phyloP scores from a whole-genome alignment of 202 grass and related monocot genomes.

The Eragrostis tef region DNA sequence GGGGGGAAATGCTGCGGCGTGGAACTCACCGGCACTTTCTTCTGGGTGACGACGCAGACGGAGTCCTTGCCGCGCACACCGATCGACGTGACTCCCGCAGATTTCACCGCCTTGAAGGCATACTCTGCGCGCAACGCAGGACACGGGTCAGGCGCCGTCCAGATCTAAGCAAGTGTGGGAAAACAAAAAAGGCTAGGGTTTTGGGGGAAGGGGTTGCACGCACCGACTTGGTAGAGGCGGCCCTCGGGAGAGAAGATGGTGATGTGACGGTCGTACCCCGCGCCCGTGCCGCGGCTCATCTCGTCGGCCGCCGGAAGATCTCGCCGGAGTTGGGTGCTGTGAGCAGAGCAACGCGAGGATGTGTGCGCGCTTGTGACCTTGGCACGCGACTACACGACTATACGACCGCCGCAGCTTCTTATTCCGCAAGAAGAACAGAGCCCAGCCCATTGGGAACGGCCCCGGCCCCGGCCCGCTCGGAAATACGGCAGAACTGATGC shows the following conservation, averaged over 20 bases:
- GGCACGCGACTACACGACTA: neutral
- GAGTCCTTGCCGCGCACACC: constrained; percentile 89
- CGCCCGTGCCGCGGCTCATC: constrained; percentile 92
- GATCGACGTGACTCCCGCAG: constrained; percentile 87
- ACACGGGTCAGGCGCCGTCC: constrained; percentile 16
- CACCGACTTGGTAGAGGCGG: constrained; percentile 99
- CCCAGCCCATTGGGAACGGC: neutral
- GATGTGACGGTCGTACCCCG: constrained; percentile 99
- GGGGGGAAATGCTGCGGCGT: constrained; percentile 85
- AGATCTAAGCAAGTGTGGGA: constrained; percentile 25
- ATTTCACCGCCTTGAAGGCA: constrained; percentile 99
- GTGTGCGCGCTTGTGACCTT: neutral
- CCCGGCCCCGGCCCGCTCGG: too few species aligned
- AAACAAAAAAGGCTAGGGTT: constrained; percentile 50
- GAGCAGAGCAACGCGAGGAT: neutral
- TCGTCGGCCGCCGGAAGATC: constrained; percentile 41
- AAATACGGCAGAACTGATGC: too few species aligned
- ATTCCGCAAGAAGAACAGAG: constrained; percentile 46
- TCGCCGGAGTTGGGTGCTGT: constrained; percentile 28
- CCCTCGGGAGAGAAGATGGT: constrained; percentile 99
- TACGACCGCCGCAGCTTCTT: constrained; percentile 31
- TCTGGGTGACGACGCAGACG: constrained; percentile 97
- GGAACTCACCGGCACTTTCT: constrained; percentile 94
- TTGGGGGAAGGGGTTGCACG: constrained; percentile 24
- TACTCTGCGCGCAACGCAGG: constrained; percentile 66